Evolutionary conservation across 495 filamentous ascomycete genomes (phyloP).

Genomic region (Aspergillus sclerotiicarbonarius): DNA sequence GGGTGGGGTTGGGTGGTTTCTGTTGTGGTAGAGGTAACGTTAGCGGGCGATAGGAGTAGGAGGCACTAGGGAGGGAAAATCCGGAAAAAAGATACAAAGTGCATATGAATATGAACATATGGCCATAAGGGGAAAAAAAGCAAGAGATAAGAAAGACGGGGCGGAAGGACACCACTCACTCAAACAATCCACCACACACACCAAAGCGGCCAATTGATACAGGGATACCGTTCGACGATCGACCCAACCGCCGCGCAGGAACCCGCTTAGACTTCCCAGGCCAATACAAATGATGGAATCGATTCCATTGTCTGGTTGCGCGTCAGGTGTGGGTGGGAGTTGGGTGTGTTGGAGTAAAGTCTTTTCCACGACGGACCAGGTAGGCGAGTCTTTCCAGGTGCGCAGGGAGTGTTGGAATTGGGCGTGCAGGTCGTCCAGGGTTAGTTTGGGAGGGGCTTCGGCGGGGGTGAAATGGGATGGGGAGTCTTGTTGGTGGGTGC

Average conservation of each 20-base stretch:
- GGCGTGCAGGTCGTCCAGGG: conserved; percentile 32
- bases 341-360: conserved; percentile 4
- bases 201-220: conserved; percentile 63
- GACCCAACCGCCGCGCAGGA: conserved; percentile 46
- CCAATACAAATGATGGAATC: conserved; percentile 50
- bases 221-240: conserved; percentile 44
- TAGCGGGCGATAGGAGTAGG: neutral
- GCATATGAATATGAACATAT: too few species aligned
- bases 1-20: conserved; percentile 1
- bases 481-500: conserved; percentile 9
- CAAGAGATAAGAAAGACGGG: conserved; percentile 2
- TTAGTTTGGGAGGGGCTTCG: conserved; percentile 36
- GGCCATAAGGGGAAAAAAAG: neutral
- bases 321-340: too few species aligned
- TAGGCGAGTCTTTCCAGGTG: conserved; percentile 31
- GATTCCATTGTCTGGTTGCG: neutral
- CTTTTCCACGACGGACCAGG: conserved; percentile 22
- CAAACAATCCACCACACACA: conserved; percentile 43
- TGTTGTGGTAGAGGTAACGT: neutral
- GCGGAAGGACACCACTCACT: conserved; percentile 12
- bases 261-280: conserved; percentile 51
- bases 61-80: neutral
- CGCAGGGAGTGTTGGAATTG: conserved; percentile 31
- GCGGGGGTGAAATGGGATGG: conserved; percentile 23
- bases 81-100: too few species aligned